Evolutionary conservation across 202 grass and related monocot genomes (phyloP), one percentile per base, ranked within the genome.

Genomic region (Schoenoplectus triqueter): DNA sequence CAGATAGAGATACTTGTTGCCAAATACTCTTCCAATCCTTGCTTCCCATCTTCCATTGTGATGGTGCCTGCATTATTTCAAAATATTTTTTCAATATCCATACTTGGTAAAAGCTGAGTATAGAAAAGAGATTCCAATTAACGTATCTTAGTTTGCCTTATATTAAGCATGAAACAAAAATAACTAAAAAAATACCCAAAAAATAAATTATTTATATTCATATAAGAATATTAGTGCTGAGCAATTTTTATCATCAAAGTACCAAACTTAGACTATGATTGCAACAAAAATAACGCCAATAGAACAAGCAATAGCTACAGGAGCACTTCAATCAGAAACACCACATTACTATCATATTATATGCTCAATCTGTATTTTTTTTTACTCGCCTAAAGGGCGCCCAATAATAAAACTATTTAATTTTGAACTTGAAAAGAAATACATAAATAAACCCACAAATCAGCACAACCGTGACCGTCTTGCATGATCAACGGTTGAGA

Each of bases 1-100:
- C 56, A 97, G 64, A 49, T 95, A 97, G 63, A 97, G 92, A 81
- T 97, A 97, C 61, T 97, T 97, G 82, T 94, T 94, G 42, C 94
- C 92, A 41, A 91, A 78, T 56, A 97, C 94, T 68, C 90, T 86
- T 50, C 94, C 94, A 45, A 97, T 94, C 20, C 94, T 88, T 1
- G 94, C 94, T 73, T 97, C 94, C 94, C 94, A 97, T 52, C 94
- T 86, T 7, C 96, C 96, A 44, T 99, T 96, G 69, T 96, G 90
- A 84, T 99, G 96, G 64, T 99, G 96, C 87, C 96, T 99, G 61
- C 11, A 61, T 89, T 14, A 46, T 81, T 88, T 55, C 13, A 45
- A 67, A 41, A 46, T 8, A 2, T 78, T 78, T 2, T 5, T 13
- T 69, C 0, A 69, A 41, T 51, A 42, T 55, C 45, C 54, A 66